phyloP scores from a whole-genome alignment of 2,329 filamentous ascomycete species.

The Cladophialophora bantiana region DNA sequence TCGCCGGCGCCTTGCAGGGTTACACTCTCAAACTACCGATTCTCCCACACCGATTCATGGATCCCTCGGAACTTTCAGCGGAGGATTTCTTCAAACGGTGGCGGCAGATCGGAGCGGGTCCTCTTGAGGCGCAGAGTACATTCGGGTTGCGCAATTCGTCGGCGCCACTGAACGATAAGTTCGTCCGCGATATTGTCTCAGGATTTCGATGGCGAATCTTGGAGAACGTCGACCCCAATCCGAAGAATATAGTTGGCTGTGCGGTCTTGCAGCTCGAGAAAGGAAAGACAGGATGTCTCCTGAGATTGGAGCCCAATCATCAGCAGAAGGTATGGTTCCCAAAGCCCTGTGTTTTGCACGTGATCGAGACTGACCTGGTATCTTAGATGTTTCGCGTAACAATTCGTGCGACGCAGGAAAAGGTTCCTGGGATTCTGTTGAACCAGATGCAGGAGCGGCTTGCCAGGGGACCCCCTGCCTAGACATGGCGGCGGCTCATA shows the following conservation, averaged over 20 bases:
- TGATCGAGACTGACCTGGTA: slow-evolving; percentile 25
- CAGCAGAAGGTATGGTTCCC: slow-evolving; percentile 75
- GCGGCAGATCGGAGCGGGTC: slow-evolving; percentile 93
- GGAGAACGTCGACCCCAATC: slow-evolving; percentile 85
- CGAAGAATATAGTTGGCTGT: slow-evolving; percentile 92
- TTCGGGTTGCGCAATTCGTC: slow-evolving; percentile 65
- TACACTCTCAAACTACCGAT: slow-evolving; percentile 90
- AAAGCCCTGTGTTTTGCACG: not conserved
- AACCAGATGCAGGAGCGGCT: slow-evolving; percentile 88
- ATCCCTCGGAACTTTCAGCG: slow-evolving; percentile 79
- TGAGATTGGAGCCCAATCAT: slow-evolving; percentile 95
- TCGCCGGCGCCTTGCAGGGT: slow-evolving; percentile 91
- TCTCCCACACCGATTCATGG: slow-evolving; percentile 94
- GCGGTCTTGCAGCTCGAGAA: slow-evolving; percentile 75
- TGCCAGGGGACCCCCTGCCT: slow-evolving; percentile 55
- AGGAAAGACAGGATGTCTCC: slow-evolving; percentile 91
- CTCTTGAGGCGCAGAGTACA: slow-evolving; percentile 86
- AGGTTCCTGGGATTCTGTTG: slow-evolving; percentile 78
- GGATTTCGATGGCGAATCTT: slow-evolving; percentile 91
- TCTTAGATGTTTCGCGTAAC: slow-evolving; percentile 91
- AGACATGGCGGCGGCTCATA: not conserved
- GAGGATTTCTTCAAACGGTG: slow-evolving; percentile 99
- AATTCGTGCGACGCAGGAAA: slow-evolving; percentile 90
- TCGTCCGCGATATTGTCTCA: slow-evolving; percentile 71
- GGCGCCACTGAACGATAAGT: slow-evolving; percentile 71